Percentiles rank a stretch among this genome's conserved stretches.
Conservation (phyloP, 768 basidiomycete genomes). For the Paxillus involutus region DNA sequence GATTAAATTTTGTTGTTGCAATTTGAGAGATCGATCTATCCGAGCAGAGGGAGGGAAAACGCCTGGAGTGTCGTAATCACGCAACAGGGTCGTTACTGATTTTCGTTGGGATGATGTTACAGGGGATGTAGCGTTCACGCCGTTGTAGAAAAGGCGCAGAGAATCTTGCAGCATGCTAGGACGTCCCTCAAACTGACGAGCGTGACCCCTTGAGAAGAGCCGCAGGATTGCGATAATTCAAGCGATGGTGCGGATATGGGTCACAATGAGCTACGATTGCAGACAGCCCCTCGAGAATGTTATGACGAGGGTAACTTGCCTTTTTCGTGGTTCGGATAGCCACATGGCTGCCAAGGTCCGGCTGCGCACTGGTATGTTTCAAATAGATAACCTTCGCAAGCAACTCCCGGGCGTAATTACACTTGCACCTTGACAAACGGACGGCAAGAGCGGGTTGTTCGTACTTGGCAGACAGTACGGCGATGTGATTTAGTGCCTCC, state of each 20-base stretch:
- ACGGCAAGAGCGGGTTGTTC: not conserved
- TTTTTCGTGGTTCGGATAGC: too few relatives aligned
- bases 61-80: constrained; percentile 66
- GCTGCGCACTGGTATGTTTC: not conserved
- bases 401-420: not conserved
- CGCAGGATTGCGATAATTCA: not conserved
- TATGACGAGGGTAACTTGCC: constrained; percentile 10
- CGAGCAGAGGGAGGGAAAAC: constrained; percentile 73
- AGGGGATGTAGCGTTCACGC: constrained; percentile 13
- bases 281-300: not conserved
- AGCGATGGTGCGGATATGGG: not conserved
- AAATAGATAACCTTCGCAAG: too few relatives aligned
- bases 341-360: not conserved
- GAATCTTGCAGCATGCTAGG: constrained; percentile 26
- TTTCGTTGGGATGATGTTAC: constrained; percentile 11
- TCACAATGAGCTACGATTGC: not conserved
- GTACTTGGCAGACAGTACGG: not conserved
- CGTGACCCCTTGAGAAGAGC: not conserved
- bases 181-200: not conserved
- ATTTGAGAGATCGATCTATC: constrained; percentile 66
- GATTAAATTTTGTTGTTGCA: constrained; percentile 51
- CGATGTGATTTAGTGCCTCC: not conserved
- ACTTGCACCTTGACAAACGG: not conserved
- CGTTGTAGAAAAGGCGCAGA: constrained; percentile 16
- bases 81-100: constrained; percentile 29